Percentiles rank a stretch among this genome's conserved stretches.
phyloP scores from a whole-genome alignment of 2,329 filamentous ascomycete genomes.

The Beauveria australis region DNA sequence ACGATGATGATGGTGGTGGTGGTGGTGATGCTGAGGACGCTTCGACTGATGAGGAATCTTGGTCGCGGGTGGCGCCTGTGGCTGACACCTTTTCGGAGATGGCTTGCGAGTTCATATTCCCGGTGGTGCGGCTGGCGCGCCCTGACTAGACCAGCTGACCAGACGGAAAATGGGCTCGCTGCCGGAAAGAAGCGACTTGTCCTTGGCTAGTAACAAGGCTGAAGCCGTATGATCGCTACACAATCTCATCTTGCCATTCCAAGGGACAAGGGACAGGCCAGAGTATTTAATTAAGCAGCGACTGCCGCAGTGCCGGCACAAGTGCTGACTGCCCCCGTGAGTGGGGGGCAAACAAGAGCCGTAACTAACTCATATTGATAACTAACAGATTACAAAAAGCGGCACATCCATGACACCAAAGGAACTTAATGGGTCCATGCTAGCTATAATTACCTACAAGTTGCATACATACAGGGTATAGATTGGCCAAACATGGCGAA shows the following conservation, averaged over 20 bases:
- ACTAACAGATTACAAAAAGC: background rate
- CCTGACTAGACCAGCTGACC: background rate
- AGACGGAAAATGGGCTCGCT: background rate
- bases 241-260: background rate
- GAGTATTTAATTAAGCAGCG: background rate
- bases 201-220: background rate
- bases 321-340: background rate
- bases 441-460: too few species aligned
- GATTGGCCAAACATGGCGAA: too few species aligned
- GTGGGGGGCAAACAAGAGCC: background rate
- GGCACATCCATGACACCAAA: slow-evolving; percentile 14
- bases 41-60: background rate
- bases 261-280: background rate
- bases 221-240: background rate
- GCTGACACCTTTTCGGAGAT: background rate
- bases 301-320: background rate
- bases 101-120: background rate
- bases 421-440: too few species aligned
- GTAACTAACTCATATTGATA: too few species aligned
- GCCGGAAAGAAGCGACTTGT: background rate
- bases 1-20: too few species aligned
- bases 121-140: background rate
- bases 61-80: background rate
- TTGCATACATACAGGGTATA: too few species aligned
- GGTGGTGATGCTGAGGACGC: background rate